Evolutionary conservation across 78 protist species (phyloP), one percentile per base, ranked within the genome.

Genomic region (Pelomyxa schiedti): DNA sequence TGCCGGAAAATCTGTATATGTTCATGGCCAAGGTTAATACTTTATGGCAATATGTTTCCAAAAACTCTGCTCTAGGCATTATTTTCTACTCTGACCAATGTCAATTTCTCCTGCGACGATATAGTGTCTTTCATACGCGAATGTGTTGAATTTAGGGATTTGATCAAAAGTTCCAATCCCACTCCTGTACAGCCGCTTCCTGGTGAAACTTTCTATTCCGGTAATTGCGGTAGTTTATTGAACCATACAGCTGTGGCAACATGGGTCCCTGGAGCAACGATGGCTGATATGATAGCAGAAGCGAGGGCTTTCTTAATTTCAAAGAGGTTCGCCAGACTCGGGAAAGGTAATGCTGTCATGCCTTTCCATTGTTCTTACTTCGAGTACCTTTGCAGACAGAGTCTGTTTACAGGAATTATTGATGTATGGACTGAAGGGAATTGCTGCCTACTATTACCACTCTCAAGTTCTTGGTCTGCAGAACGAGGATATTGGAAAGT

Each of bases 21-120:
- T 1, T 3, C 30, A 2, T 7, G 3, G 30, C 3, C 47, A 66
- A 7, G 32, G 30, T n/a, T 66, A 7, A 39, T 1, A 66, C 36
- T 3, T 1, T 47, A 16, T 47, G 32, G 58, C 32, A 47, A 47
- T 47, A n/a, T n/a, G n/a, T n/a, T 47, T 47, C 58, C n/a, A n/a
- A n/a, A n/a, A n/a, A n/a, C n/a, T n/a, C n/a, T 16, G 16, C 16
- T 16, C 32, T 16, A 47, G 58, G 58, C 58, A 16, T 24, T 72
- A 26, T 88, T 86, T 78, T 1, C 79, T 24, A 88, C 92, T n/a
- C 82, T 88, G 53, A 88, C 92, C 75, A 88, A 88, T 72, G 90
- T 86, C 53, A 88, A 85, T 84, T 80, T 80, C 39, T 83, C 76
- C 75, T 28, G n/a, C 2, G 8, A 0, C 5, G 66, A 87, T 41